Conservation (phyloP, 1,284 basidiomycete genomes). For the Ceraceosorus bombacis region DNA sequence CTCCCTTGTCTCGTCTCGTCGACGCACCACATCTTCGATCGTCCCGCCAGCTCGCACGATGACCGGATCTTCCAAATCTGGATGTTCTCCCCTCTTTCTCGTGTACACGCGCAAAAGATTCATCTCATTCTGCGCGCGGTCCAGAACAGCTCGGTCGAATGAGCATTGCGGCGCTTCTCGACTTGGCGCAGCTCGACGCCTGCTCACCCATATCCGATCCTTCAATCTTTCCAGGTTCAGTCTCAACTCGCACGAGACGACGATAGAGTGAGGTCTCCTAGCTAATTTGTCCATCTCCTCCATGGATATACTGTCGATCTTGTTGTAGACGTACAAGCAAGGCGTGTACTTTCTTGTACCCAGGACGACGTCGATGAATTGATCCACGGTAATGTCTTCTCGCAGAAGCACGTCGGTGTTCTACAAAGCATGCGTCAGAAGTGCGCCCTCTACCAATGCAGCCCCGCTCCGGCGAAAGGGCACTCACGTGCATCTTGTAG, state of each 20-base stretch:
- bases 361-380: constrained; percentile 93
- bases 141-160: not conserved
- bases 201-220: constrained; percentile 69
- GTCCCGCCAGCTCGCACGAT: constrained; percentile 85
- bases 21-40: constrained; percentile 62
- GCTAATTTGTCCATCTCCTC: constrained; percentile 75
- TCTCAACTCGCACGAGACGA: constrained; percentile 88
- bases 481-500: constrained; percentile 41
- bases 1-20: too few relatives aligned
- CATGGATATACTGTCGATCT: constrained; percentile 48
- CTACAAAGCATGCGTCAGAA: constrained; percentile 3
- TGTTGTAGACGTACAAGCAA: constrained; percentile 84
- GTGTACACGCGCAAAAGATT: constrained; percentile 63
- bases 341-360: constrained; percentile 92
- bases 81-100: constrained; percentile 80
- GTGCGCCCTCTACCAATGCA: too few relatives aligned
- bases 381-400: constrained; percentile 71
- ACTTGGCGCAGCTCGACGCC: constrained; percentile 9
- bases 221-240: constrained; percentile 84
- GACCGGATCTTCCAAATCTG: constrained; percentile 85
- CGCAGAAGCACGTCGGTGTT: constrained; percentile 42
- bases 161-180: too few relatives aligned
- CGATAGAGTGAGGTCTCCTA: constrained; percentile 75
- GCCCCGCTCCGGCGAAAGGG: too few relatives aligned
- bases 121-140: constrained; percentile 26